These are phyloP conservation scores for Breynia disticha DNA, from an alignment of 441 rosid species.

Conservation along the genomic window DNA sequence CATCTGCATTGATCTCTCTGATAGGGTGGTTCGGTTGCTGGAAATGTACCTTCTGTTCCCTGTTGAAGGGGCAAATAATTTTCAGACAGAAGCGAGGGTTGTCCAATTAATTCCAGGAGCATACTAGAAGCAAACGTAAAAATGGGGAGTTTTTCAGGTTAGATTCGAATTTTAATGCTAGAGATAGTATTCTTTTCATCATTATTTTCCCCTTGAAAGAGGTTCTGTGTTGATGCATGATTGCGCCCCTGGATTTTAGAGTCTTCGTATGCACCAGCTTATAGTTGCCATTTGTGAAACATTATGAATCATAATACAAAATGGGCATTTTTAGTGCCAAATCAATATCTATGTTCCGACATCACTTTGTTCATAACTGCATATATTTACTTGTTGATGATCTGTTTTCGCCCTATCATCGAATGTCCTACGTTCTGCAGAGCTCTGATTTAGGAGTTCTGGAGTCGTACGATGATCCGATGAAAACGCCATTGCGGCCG, in stretches of 20 bases:
- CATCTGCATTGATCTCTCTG: constrained; percentile 10
- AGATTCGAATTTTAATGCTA: constrained; percentile 8
- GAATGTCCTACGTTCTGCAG: no score
- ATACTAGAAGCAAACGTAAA: constrained; percentile 14
- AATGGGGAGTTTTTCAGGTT: constrained; percentile 19
- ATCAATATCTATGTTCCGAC: no score
- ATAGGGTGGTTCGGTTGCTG: constrained; percentile 17
- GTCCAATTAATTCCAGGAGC: constrained; percentile 12
- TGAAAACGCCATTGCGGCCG: no score
- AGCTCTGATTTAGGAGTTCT: no score
- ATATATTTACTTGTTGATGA: no score
- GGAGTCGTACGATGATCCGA: no score
- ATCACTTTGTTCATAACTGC: no score
- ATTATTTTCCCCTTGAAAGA: constrained; percentile 13
- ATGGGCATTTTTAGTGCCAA: no score
- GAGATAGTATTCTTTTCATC: constrained; percentile 3
- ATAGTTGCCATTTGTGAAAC: constrained; percentile 10
- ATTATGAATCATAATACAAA: neutral
- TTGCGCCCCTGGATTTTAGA: constrained; percentile 5
- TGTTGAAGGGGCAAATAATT: constrained; percentile 5
- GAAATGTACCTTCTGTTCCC: constrained; percentile 9
- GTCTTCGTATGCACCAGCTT: constrained; percentile 9
- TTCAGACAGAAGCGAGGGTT: constrained; percentile 2
- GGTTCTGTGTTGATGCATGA: constrained; percentile 22
- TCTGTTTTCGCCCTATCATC: no score